Evolutionary conservation across 192 early-diverging fungal species (phyloP), one percentile per base, ranked within the genome.

Genomic region (Gonapodya sp.): DNA sequence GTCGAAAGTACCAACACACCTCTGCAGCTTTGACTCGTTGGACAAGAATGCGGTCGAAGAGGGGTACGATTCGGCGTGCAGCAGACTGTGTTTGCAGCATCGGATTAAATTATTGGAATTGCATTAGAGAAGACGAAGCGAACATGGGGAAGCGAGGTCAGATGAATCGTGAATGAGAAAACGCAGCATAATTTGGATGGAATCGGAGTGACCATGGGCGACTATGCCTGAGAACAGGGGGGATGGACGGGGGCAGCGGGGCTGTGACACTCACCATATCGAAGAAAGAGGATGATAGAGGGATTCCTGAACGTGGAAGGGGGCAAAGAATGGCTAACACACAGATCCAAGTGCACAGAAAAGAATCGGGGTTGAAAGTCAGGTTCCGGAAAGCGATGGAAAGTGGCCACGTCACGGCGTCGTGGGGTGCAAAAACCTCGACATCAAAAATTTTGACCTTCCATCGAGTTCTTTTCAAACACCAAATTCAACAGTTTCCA

Each of bases 21-120:
- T 94, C 91, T 75, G 89, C 88, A 46, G 97, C 93, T 91, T 99
- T 99, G 86, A 98, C 86, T 81, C 97, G 95, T 89, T 99, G 94
- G 81, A 99, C 91, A 37, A 99, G 93, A 78, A 99, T 95, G 80
- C 98, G 94, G 91, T 99, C 97, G 82, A 98, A 93, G 84, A 99
- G 93, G 78, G 98, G 98, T 79, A 98, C 89, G 84, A 99, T 95
- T 80, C 92, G 91, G 34, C 75, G 75, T 14, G 34, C 75, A 24
- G 46, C 46, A 24, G 46, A 64, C 46, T 64, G 24, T 8, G 24
- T 64, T 8, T 24, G 46, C 24, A 16, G 46, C 8, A 8, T 24
- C 8, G 24, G 8, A 64, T 64, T 64, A 16, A 24, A 16, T 64
- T 24, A 64, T n/a, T n/a, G n/a, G n/a, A n/a, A n/a, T n/a, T n/a